Evolutionary conservation across 2,329 filamentous ascomycete genomes (phyloP).

Genomic region (Akanthomyces muscarius): DNA sequence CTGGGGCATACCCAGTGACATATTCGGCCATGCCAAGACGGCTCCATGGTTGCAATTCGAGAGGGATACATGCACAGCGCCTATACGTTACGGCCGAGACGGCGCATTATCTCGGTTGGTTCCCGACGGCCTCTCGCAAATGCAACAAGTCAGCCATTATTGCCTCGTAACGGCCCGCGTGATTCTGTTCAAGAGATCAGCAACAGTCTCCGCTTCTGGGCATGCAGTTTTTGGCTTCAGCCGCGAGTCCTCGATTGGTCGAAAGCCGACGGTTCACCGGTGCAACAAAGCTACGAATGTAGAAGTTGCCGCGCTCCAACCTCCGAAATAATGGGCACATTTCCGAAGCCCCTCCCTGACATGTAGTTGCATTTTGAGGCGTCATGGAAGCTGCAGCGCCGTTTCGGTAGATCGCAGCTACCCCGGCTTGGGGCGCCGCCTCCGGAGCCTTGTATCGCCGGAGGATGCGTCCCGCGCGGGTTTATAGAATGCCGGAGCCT

Average conservation of each 20-base stretch:
- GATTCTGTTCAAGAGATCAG: neutral
- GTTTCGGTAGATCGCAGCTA: neutral
- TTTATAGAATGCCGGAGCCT: neutral
- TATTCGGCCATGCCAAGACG: neutral
- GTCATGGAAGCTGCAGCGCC: neutral
- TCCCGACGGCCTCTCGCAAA: neutral
- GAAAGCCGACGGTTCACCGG: neutral
- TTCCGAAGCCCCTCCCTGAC: neutral
- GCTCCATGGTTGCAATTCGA: neutral
- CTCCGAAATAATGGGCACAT: neutral
- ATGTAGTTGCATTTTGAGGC: neutral
- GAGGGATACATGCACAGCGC: neutral
- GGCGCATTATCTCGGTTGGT: neutral
- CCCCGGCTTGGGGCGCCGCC: neutral
- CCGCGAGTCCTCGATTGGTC: neutral
- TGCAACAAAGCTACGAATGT: no score
- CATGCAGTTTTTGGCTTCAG: neutral
- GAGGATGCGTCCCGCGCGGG: neutral
- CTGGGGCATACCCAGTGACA: neutral
- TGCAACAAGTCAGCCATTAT: neutral
- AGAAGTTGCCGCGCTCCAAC: neutral
- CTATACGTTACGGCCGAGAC: no score
- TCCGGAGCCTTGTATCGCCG: slow-evolving; percentile 1
- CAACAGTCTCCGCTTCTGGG: neutral
- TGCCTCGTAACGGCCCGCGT: neutral